phyloP scores from a whole-genome alignment of 257 asterid genomes.

The Penstemon newberryi region DNA sequence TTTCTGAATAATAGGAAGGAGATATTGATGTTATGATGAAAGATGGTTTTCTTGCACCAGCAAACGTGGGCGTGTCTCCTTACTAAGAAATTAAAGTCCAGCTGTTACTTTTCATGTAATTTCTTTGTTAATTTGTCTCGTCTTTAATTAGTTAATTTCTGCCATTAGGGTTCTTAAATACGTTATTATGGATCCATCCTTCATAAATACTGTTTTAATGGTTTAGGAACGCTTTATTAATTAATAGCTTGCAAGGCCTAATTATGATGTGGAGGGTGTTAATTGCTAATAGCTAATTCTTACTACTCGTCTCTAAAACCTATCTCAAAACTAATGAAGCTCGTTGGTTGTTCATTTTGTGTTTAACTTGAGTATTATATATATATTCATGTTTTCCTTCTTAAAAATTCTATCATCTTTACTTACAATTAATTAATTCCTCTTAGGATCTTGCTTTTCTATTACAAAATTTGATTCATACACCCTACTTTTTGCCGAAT shows the following conservation, averaged over 20 bases:
- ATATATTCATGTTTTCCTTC: background rate
- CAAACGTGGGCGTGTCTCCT: constrained; percentile 86
- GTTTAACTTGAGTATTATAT: background rate
- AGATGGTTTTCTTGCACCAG: constrained; percentile 84
- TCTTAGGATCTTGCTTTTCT: too few relatives aligned
- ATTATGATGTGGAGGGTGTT: constrained; percentile 23
- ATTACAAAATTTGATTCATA: too few relatives aligned
- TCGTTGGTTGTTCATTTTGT: constrained; percentile 13
- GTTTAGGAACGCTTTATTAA: constrained; percentile 25
- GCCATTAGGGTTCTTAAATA: constrained; percentile 30
- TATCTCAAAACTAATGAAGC: constrained; percentile 29
- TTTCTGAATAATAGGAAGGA: constrained; percentile 56
- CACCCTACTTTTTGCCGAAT: too few relatives aligned
- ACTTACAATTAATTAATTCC: too few relatives aligned
- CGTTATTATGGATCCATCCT: constrained; percentile 18
- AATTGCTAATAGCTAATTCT: constrained; percentile 22
- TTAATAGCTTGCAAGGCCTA: constrained; percentile 21
- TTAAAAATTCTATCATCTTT: too few relatives aligned
- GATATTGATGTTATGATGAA: constrained; percentile 77
- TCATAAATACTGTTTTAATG: constrained; percentile 28
- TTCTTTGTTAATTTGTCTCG: constrained; percentile 26
- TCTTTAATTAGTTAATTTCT: constrained; percentile 20
- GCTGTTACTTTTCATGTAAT: constrained; percentile 15
- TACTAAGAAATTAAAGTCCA: constrained; percentile 39
- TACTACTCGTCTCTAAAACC: constrained; percentile 38